Percentiles rank a stretch among this genome's conserved stretches.
Evolutionary conservation across 2,329 filamentous ascomycete genomes (phyloP).

Genomic region (Calonectria montana): DNA sequence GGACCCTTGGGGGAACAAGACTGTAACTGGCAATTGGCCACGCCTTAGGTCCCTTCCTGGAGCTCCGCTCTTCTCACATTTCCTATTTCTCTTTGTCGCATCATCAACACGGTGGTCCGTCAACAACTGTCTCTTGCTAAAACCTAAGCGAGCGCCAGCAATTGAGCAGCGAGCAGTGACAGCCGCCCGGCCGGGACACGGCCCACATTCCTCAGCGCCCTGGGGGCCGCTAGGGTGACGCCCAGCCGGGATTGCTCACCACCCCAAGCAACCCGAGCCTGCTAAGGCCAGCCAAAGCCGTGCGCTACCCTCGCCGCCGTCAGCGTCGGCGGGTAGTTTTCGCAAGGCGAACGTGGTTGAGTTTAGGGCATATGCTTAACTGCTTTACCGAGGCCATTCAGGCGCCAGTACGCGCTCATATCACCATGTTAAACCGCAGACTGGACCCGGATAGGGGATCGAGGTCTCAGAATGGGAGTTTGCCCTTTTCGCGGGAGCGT

Average conservation of each 20-base stretch:
- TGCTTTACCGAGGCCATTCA: neutral
- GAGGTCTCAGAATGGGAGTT: neutral
- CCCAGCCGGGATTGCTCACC: slow-evolving; percentile 18
- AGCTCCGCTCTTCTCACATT: slow-evolving; percentile 17
- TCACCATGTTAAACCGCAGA: slow-evolving; percentile 2
- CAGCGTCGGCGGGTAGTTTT: slow-evolving; percentile 12
- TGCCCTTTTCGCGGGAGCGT: slow-evolving; percentile 1
- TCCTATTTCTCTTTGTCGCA: slow-evolving; percentile 20
- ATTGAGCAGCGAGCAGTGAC: slow-evolving; percentile 39
- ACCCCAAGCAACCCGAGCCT: slow-evolving; percentile 13
- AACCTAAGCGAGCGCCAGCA: slow-evolving; percentile 33
- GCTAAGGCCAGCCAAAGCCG: slow-evolving; percentile 22
- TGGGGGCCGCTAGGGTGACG: slow-evolving; percentile 19
- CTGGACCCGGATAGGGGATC: neutral
- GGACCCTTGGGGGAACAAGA: neutral
- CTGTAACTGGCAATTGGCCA: neutral
- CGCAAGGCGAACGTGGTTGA: slow-evolving; percentile 13
- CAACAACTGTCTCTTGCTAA: slow-evolving; percentile 20
- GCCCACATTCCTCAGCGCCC: slow-evolving; percentile 26
- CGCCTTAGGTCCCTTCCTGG: neutral
- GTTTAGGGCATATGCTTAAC: neutral
- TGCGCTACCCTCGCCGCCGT: slow-evolving; percentile 19
- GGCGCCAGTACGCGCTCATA: slow-evolving; percentile 6
- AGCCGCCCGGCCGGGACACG: slow-evolving; percentile 36
- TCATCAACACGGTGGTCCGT: slow-evolving; percentile 25